Conservation (phyloP, 176 grass and related monocot genomes). For the Oryza nivara region DNA sequence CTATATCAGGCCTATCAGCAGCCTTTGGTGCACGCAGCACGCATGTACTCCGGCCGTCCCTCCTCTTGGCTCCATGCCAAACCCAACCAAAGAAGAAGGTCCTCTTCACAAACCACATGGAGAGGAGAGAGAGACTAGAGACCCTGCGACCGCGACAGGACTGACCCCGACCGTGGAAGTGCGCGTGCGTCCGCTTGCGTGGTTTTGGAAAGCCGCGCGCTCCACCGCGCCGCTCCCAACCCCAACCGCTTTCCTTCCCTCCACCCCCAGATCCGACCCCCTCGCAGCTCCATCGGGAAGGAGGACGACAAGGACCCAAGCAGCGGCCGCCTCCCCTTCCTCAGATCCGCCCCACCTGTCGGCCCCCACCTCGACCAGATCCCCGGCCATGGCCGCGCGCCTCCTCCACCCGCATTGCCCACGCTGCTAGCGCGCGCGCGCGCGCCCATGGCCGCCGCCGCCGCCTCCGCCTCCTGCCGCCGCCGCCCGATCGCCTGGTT, state of each 20-base stretch:
- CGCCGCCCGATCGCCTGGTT: conserved; percentile 50
- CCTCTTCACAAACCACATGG: background rate
- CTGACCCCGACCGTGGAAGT: background rate
- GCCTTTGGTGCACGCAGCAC: too few species aligned
- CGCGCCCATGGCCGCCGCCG: conserved; percentile 33
- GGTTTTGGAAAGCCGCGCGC: conserved; percentile 2
- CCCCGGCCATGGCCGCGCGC: conserved; percentile 35
- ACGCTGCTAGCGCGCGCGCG: conserved; percentile 20
- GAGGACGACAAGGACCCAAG: too few species aligned
- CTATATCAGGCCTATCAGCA: too few species aligned
- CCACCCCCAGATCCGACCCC: conserved; percentile 29
- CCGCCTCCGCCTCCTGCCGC: conserved; percentile 31
- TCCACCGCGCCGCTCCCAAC: background rate
- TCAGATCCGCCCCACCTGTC: conserved; percentile 26
- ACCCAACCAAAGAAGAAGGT: background rate
- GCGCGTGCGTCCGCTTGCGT: conserved; percentile 19
- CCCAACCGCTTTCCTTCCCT: background rate
- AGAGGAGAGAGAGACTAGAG: too few species aligned
- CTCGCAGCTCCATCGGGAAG: conserved; percentile 1
- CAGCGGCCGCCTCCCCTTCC: conserved; percentile 2
- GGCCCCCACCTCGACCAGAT: conserved; percentile 8
- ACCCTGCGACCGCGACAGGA: background rate
- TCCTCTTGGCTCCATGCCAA: too few species aligned
- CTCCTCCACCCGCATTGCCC: conserved; percentile 10
- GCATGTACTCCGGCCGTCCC: too few species aligned